phyloP scores from a whole-genome alignment of 148 eudicot species.

The Spergularia marina region DNA sequence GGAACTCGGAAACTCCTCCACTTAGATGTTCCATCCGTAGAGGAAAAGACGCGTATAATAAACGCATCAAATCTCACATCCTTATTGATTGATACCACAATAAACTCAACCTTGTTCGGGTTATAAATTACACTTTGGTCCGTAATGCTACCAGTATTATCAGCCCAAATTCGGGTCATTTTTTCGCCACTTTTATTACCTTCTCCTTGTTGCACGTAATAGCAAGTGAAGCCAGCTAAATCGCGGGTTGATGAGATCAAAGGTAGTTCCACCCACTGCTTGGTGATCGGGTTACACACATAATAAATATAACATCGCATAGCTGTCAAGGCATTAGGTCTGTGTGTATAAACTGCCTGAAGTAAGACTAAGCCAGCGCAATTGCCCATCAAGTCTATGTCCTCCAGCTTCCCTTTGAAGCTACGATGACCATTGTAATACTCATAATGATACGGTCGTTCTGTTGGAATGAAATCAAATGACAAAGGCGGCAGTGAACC shows the following conservation, averaged over 20 bases:
- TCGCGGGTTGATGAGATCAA: not conserved
- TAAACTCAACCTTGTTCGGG: slow-evolving; percentile 8
- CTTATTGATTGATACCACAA: not conserved
- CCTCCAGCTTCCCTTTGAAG: no score
- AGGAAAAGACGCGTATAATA: not conserved
- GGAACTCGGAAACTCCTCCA: not conserved
- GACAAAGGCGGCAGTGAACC: no score
- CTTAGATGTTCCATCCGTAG: not conserved
- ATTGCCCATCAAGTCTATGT: no score
- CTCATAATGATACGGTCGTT: no score
- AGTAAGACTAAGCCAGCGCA: not conserved
- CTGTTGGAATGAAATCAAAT: no score
- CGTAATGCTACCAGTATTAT: no score
- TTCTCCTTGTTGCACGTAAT: not conserved
- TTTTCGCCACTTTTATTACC: no score
- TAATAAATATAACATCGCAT: not conserved
- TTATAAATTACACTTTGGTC: no score
- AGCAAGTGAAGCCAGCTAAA: not conserved
- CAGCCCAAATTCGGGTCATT: not conserved
- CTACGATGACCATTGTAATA: no score
- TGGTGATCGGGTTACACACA: slow-evolving; percentile 4
- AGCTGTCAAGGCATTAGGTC: no score
- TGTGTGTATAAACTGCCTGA: not conserved
- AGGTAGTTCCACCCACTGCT: not conserved
- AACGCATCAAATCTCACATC: not conserved